Percentiles rank a stretch among this genome's conserved stretches.
phyloP scores from a whole-genome alignment of 177 flowering plant species.

The Tripterygium wilfordii region DNA sequence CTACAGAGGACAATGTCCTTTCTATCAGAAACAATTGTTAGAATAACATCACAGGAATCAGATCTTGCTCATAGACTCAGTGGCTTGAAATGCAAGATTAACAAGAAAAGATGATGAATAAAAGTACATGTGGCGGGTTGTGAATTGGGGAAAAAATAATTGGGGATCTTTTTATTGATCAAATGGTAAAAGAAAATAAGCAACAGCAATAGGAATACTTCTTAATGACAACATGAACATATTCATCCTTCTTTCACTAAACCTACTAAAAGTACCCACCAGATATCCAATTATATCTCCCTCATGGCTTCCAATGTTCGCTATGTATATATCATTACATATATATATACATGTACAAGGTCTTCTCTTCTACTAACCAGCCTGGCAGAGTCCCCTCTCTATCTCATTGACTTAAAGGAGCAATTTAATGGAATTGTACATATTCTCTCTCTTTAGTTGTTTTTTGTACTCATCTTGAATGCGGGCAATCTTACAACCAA shows the following conservation, averaged over 20 bases:
- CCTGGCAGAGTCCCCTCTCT: conserved; percentile 18
- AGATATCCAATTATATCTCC: conserved; percentile 35
- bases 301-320: conserved; percentile 39
- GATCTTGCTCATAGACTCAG: no score
- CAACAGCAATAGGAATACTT: conserved; percentile 30
- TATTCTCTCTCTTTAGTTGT: conserved; percentile 3
- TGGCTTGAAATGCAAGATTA: no score
- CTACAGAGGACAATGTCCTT: no score
- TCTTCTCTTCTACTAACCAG: conserved; percentile 31
- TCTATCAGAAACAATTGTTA: no score
- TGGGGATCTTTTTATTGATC: conserved; percentile 27
- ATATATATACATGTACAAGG: conserved; percentile 55
- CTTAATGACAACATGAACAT: no score
- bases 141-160: no score
- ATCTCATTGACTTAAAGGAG: conserved; percentile 10
- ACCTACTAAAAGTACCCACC: conserved; percentile 40
- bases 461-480: conserved; percentile 5
- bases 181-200: conserved; percentile 13
- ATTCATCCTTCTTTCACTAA: conserved; percentile 37
- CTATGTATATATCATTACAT: conserved; percentile 48
- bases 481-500: conserved; percentile 27
- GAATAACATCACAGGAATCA: no score
- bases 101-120: no score
- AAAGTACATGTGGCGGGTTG: no score
- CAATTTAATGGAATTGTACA: conserved; percentile 36